Conservation (phyloP, 225 moss, liverwort and hornwort species). For the Pleurozium schreberi region DNA sequence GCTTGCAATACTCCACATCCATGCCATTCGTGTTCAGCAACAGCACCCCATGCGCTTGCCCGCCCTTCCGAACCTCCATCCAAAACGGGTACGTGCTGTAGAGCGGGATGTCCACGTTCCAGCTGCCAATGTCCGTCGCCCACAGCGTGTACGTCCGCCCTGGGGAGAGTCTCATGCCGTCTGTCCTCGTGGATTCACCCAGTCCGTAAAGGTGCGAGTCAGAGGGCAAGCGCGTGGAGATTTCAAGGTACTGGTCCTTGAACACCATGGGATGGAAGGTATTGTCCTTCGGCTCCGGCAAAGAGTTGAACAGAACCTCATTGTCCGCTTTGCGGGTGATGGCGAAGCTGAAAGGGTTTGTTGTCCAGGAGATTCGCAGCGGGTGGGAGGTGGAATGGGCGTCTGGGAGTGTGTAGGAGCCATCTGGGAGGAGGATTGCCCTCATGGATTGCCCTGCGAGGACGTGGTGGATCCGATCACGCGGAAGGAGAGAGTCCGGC, state of each 20-base stretch:
- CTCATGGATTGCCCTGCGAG: neutral
- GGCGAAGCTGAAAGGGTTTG: conserved; percentile 60
- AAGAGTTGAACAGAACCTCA: conserved; percentile 62
- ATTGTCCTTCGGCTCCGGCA: neutral
- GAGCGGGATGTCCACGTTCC: conserved; percentile 34
- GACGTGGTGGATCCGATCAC: neutral
- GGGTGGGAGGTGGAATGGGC: neutral
- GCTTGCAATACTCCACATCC: conserved; percentile 48
- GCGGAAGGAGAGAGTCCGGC: conserved; percentile 12
- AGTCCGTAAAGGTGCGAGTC: conserved; percentile 51
- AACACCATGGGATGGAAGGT: conserved; percentile 43
- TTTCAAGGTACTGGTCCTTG: conserved; percentile 76
- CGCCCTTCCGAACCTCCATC: conserved; percentile 56
- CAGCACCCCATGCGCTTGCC: conserved; percentile 43
- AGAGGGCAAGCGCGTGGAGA: conserved; percentile 42
- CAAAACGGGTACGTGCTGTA: conserved; percentile 64
- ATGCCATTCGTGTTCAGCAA: conserved; percentile 76
- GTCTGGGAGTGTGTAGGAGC: neutral
- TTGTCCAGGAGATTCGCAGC: conserved; percentile 42
- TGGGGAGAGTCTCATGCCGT: conserved; percentile 38
- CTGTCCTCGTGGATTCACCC: conserved; percentile 64
- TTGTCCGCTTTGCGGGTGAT: conserved; percentile 29
- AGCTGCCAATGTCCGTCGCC: conserved; percentile 53
- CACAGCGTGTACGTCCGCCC: conserved; percentile 59
- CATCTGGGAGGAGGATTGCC: neutral